phyloP scores from a whole-genome alignment of 805 yeast genomes.

The Myxozyma neotropica region DNA sequence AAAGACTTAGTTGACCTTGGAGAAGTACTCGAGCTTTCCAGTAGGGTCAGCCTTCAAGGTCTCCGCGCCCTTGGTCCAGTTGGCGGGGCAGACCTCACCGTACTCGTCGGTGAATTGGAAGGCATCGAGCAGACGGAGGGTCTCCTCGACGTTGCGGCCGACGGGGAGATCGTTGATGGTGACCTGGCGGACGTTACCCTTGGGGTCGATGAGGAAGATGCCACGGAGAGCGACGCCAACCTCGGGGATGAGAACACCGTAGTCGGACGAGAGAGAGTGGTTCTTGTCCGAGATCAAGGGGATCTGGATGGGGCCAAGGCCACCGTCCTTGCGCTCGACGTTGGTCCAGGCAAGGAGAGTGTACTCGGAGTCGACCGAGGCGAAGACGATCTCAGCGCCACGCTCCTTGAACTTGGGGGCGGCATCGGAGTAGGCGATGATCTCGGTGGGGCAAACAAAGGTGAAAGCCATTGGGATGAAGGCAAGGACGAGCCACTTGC shows the following conservation, averaged over 20 bases:
- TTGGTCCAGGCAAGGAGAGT: constrained; percentile 98
- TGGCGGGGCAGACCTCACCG: constrained; percentile 99
- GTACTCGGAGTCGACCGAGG: constrained; percentile 98
- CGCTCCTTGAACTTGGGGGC: constrained; percentile 83
- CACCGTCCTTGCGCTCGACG: constrained; percentile 95
- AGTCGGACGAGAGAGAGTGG: constrained; percentile 91
- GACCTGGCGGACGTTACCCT: constrained; percentile 91
- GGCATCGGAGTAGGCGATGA: constrained; percentile 97
- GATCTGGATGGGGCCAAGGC: constrained; percentile 91
- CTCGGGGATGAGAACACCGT: constrained; percentile 96
- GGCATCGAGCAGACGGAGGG: constrained; percentile 95
- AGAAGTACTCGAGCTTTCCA: constrained; percentile 77
- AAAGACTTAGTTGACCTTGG: constrained; percentile 27
- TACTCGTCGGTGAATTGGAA: constrained; percentile 99
- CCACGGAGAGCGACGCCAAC: constrained; percentile 98
- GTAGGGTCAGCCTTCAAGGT: constrained; percentile 84
- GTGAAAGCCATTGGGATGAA: constrained; percentile 99
- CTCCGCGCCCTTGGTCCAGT: constrained; percentile 96
- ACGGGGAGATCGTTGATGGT: constrained; percentile 99
- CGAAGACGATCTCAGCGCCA: constrained; percentile 87
- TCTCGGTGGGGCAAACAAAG: constrained; percentile 97
- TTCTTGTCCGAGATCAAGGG: constrained; percentile 96
- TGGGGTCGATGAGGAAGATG: constrained; percentile 95
- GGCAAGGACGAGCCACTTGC: constrained; percentile 95
- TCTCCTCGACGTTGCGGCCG: constrained; percentile 98